Percentiles rank a stretch among this genome's conserved stretches.
These are phyloP conservation scores for Alternaria incomplexa DNA, from an alignment of 2,329 filamentous ascomycete species.

Conservation along the genomic window DNA sequence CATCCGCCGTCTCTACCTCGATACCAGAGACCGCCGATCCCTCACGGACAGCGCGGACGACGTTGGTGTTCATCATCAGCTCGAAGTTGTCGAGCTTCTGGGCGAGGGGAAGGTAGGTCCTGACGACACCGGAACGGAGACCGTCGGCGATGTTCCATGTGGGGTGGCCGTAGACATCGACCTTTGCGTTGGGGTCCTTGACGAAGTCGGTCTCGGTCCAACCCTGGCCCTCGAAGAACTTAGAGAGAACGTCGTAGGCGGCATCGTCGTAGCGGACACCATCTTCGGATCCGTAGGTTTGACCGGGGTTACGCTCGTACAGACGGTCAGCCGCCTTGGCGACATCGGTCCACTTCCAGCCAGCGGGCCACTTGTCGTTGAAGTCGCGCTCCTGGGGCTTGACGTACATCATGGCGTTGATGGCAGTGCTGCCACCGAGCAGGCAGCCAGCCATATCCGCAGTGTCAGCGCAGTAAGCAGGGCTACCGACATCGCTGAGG, in stretches of 20 bases:
- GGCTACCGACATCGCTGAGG: slow-evolving; percentile 36
- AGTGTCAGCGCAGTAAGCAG: slow-evolving; percentile 64
- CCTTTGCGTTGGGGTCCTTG: slow-evolving; percentile 64
- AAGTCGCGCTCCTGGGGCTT: slow-evolving; percentile 60
- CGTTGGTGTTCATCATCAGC: slow-evolving; percentile 69
- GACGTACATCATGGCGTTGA: slow-evolving; percentile 59
- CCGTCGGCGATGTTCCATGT: slow-evolving; percentile 70
- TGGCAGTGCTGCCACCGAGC: slow-evolving; percentile 68
- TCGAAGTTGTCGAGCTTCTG: slow-evolving; percentile 67
- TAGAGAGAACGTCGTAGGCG: slow-evolving; percentile 67
- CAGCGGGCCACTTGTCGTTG: slow-evolving; percentile 72
- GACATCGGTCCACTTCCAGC: slow-evolving; percentile 72
- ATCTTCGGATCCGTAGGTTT: slow-evolving; percentile 68
- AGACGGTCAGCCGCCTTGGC: slow-evolving; percentile 64
- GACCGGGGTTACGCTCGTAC: slow-evolving; percentile 75
- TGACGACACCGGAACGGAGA: slow-evolving; percentile 71
- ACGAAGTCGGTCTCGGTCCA: slow-evolving; percentile 71
- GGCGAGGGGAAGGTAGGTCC: slow-evolving; percentile 71
- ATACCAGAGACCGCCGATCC: slow-evolving; percentile 68
- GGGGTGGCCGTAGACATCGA: slow-evolving; percentile 65
- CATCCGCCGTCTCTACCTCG: slow-evolving; percentile 57
- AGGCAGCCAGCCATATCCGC: slow-evolving; percentile 74
- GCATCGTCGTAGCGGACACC: slow-evolving; percentile 68
- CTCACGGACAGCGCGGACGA: slow-evolving; percentile 67
- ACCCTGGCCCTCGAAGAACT: slow-evolving; percentile 64